phyloP scores from a whole-genome alignment of 2,329 filamentous ascomycete genomes.

The Claviceps maximensis region DNA sequence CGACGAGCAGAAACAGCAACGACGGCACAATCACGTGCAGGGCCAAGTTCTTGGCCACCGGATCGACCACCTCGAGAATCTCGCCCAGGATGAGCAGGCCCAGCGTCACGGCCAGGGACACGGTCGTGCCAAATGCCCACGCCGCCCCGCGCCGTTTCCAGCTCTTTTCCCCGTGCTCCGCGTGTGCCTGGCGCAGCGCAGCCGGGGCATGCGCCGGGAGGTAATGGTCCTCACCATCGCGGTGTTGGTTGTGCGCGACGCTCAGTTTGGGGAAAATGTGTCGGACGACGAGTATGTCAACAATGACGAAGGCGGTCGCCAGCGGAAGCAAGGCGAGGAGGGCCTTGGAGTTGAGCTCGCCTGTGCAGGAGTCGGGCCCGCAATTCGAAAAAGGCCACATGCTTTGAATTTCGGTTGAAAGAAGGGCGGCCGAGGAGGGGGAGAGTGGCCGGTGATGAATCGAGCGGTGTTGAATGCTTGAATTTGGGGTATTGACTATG shows the following conservation, averaged over 20 bases:
- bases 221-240: slow-evolving; percentile 47
- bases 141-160: slow-evolving; percentile 40
- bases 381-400: slow-evolving; percentile 37
- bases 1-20: slow-evolving; percentile 57
- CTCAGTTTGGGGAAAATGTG: slow-evolving; percentile 64
- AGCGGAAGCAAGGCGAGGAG: slow-evolving; percentile 56
- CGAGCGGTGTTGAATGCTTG: no score
- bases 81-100: slow-evolving; percentile 74
- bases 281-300: slow-evolving; percentile 48
- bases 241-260: slow-evolving; percentile 30
- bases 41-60: slow-evolving; percentile 52
- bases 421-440: no score
- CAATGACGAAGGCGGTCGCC: slow-evolving; percentile 52
- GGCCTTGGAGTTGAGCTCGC: slow-evolving; percentile 28
- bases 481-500: neutral
- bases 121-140: slow-evolving; percentile 60
- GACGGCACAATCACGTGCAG: slow-evolving; percentile 57
- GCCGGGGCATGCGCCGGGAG: slow-evolving; percentile 50
- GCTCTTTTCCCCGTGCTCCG: slow-evolving; percentile 42
- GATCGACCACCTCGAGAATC: slow-evolving; percentile 62
- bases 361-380: slow-evolving; percentile 42
- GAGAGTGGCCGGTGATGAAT: no score
- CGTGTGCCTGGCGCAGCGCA: slow-evolving; percentile 43
- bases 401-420: no score
- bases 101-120: slow-evolving; percentile 64